Conservation (phyloP, 1,284 basidiomycete species). For the Ganoderma lucidum region DNA sequence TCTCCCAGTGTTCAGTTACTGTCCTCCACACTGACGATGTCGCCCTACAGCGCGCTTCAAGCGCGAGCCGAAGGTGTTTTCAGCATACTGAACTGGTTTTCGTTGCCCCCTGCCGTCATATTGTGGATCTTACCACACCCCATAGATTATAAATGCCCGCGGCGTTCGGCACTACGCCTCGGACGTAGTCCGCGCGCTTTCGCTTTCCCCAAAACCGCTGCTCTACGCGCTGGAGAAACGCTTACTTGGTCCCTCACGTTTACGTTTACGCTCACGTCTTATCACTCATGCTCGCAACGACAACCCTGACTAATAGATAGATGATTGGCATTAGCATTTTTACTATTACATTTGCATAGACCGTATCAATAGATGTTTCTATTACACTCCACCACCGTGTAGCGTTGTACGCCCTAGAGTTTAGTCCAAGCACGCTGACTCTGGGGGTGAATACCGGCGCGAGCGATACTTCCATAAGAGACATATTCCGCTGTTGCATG, state of each 20-base stretch:
- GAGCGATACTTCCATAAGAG: no score
- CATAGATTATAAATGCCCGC: no score
- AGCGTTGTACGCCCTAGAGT: neutral
- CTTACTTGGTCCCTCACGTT: neutral
- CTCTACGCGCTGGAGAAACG: neutral
- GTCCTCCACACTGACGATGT: neutral
- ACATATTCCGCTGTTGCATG: neutral
- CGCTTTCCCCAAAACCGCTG: neutral
- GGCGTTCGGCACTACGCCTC: neutral
- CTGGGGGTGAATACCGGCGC: no score
- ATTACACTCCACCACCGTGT: neutral
- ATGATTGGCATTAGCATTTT: neutral
- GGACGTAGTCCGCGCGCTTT: no score
- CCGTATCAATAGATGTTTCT: conserved; percentile 5
- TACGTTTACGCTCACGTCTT: neutral
- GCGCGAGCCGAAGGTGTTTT: conserved; percentile 28
- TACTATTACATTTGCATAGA: conserved; percentile 1
- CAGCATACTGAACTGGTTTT: conserved; percentile 12
- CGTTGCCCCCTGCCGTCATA: neutral
- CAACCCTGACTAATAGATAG: neutral
- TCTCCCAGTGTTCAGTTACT: neutral
- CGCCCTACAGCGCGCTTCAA: conserved; percentile 28
- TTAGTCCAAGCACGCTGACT: neutral
- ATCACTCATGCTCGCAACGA: neutral
- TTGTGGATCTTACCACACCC: neutral